phyloP scores from a whole-genome alignment of 495 filamentous ascomycete species.

The Paragyromitra xinjiangensis region DNA sequence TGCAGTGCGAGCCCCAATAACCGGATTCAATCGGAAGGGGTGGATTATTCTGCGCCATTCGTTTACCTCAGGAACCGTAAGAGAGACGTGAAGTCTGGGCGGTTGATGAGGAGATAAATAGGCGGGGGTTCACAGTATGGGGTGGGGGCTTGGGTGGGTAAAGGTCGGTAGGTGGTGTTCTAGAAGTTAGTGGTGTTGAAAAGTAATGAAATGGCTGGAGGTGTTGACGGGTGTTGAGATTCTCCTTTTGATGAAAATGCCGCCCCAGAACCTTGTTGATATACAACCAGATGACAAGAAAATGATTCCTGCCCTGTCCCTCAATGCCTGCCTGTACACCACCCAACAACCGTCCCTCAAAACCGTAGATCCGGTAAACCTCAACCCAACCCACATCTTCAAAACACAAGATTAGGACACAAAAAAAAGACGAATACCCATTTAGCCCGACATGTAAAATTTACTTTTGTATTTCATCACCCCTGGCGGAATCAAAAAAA shows the following conservation, averaged over 20 bases:
- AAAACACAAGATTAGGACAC: conserved; percentile 53
- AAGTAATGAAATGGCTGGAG: not conserved
- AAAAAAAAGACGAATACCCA: conserved; percentile 39
- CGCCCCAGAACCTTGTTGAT: conserved; percentile 25
- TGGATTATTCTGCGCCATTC: conserved; percentile 72
- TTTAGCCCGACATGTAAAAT: conserved; percentile 46
- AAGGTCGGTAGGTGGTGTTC: not conserved
- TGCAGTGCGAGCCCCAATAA: conserved; percentile 69
- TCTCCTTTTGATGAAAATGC: conserved; percentile 15
- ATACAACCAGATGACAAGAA: conserved; percentile 34
- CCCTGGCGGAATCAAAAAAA: conserved; percentile 27
- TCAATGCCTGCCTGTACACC: not conserved
- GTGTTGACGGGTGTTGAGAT: not conserved
- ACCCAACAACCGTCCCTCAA: not conserved
- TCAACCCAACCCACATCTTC: conserved; percentile 1
- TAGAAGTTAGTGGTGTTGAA: not conserved
- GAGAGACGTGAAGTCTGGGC: conserved; percentile 51
- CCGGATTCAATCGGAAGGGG: conserved; percentile 44
- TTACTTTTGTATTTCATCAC: conserved; percentile 52
- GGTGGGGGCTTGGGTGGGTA: not conserved
- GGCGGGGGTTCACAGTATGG: conserved; percentile 59
- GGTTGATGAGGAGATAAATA: conserved; percentile 79
- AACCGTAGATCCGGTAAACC: not conserved
- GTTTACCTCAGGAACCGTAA: conserved; percentile 81
- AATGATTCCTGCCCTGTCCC: not conserved